Evolutionary conservation across 2,329 filamentous ascomycete species (phyloP).

Genomic region (Xylaria sp.): DNA sequence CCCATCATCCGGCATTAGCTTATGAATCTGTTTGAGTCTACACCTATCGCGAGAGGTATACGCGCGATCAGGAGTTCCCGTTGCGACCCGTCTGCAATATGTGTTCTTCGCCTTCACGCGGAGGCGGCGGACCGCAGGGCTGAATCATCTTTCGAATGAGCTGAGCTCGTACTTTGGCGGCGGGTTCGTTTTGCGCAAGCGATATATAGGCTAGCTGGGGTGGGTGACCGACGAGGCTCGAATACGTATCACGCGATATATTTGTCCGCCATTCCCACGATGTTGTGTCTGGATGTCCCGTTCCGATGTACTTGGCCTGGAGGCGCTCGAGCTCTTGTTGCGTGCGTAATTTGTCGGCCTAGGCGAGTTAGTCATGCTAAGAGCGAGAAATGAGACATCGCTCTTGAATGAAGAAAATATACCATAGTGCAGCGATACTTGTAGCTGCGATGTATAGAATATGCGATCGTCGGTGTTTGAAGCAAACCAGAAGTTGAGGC

Average conservation of each 20-base stretch:
- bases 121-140: slow-evolving; percentile 63
- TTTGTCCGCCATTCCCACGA: slow-evolving; percentile 98
- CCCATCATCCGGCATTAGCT: background rate
- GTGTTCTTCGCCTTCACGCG: slow-evolving; percentile 56
- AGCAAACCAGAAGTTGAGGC: background rate
- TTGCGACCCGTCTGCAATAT: slow-evolving; percentile 22
- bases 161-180: slow-evolving; percentile 77
- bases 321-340: slow-evolving; percentile 97
- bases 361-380: background rate
- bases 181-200: slow-evolving; percentile 84
- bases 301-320: slow-evolving; percentile 94
- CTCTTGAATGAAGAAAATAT: too few species aligned
- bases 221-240: slow-evolving; percentile 87
- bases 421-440: slow-evolving; percentile 28
- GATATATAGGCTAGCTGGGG: slow-evolving; percentile 87
- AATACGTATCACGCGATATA: slow-evolving; percentile 90
- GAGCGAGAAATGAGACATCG: too few species aligned
- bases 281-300: slow-evolving; percentile 93
- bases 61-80: slow-evolving; percentile 19
- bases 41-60: background rate
- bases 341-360: slow-evolving; percentile 93
- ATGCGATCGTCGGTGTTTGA: background rate
- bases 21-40: background rate
- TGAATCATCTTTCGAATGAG: slow-evolving; percentile 83
- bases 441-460: too few species aligned